Conservation (phyloP, 345 rosid genomes). For the Citrus hindsii region DNA sequence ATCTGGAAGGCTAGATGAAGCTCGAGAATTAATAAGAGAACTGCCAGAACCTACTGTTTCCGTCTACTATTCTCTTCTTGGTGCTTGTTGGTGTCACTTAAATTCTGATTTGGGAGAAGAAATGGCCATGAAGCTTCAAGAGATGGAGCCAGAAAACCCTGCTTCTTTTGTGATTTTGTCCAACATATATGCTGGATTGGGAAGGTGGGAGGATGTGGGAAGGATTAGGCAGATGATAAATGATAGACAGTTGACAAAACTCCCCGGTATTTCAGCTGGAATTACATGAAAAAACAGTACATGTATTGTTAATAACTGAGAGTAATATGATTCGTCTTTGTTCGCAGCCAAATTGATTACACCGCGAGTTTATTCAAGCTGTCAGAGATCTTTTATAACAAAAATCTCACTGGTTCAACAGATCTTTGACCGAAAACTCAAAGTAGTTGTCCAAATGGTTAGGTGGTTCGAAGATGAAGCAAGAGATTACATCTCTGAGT, state of each 20-base stretch:
- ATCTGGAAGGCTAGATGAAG: constrained; percentile 53
- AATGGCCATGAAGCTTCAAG: constrained; percentile 43
- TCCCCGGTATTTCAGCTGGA: constrained; percentile 47
- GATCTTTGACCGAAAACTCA: constrained; percentile 57
- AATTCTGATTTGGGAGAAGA: constrained; percentile 49
- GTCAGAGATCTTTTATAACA: neutral
- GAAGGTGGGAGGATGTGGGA: constrained; percentile 55
- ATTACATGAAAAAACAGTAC: constrained; percentile 18
- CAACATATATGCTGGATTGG: constrained; percentile 50
- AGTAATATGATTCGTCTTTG: neutral
- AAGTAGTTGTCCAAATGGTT: constrained; percentile 54
- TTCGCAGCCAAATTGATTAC: neutral
- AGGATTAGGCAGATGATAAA: constrained; percentile 43
- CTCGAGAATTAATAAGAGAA: constrained; percentile 38
- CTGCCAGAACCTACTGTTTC: constrained; percentile 46
- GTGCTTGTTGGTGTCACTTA: constrained; percentile 47
- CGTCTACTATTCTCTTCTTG: constrained; percentile 53
- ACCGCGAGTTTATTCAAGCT: neutral
- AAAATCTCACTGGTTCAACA: constrained; percentile 40
- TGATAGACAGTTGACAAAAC: constrained; percentile 42
- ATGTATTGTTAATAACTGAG: neutral
- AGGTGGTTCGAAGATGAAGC: constrained; percentile 80
- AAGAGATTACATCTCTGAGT: constrained; percentile 83
- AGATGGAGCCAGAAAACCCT: constrained; percentile 52
- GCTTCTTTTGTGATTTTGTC: constrained; percentile 57